These are phyloP conservation scores for Lipomyces starkeyi DNA, from an alignment of 805 yeast species.

Conservation along the genomic window DNA sequence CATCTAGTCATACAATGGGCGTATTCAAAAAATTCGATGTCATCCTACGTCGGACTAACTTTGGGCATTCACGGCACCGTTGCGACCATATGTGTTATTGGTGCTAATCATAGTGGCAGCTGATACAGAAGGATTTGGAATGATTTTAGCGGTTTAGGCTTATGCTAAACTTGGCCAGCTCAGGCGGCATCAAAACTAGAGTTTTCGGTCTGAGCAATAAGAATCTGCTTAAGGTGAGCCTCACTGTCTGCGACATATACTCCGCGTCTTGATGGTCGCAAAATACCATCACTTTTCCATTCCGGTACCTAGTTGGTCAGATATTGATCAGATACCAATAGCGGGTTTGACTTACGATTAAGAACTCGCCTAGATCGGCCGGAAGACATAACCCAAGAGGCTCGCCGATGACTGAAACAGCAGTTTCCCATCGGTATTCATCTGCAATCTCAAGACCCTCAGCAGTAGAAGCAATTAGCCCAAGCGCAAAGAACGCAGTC, in stretches of 20 bases:
- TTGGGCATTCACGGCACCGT: too few species aligned
- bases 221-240: conserved; percentile 29
- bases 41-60: background rate
- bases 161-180: background rate
- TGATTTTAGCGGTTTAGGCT: too few species aligned
- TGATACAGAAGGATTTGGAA: too few species aligned
- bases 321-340: background rate
- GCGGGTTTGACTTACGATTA: conserved; percentile 13
- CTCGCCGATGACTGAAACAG: conserved; percentile 51
- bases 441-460: conserved; percentile 87
- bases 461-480: conserved; percentile 69
- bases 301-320: conserved; percentile 12
- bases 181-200: background rate
- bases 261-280: conserved; percentile 34
- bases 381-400: conserved; percentile 45
- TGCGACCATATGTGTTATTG: too few species aligned
- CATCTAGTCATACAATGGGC: background rate
- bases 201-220: conserved; percentile 22
- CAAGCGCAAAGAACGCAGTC: conserved; percentile 77
- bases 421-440: conserved; percentile 75
- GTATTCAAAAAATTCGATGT: background rate
- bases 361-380: conserved; percentile 16
- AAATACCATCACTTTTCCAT: conserved; percentile 21
- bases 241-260: conserved; percentile 30
- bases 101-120: too few species aligned